These are phyloP conservation scores for Sporothrix variecibatus DNA, from an alignment of 2,329 filamentous ascomycete genomes.

Conservation along the genomic window DNA sequence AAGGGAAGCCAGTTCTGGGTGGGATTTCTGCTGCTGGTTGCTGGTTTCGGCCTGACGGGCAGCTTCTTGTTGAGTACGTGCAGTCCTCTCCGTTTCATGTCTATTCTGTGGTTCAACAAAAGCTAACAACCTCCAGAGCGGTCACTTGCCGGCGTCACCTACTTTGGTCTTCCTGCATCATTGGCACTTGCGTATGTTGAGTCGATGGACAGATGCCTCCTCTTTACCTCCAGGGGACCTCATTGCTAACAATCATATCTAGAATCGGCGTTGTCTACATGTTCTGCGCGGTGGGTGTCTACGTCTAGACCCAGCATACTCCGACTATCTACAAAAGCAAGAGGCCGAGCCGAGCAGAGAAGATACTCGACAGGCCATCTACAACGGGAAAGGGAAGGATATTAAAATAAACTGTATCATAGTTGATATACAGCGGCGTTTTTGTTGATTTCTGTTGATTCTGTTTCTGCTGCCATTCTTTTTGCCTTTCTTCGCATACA, in stretches of 20 bases:
- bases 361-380: background rate
- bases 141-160: conserved; percentile 71
- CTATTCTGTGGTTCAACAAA: background rate
- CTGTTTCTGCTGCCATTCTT: background rate
- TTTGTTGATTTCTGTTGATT: conserved; percentile 8
- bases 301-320: conserved; percentile 66
- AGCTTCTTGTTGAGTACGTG: conserved; percentile 80
- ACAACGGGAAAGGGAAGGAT: conserved; percentile 8
- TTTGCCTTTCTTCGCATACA: conserved; percentile 13
- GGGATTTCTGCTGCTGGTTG: conserved; percentile 72
- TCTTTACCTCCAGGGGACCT: background rate
- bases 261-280: conserved; percentile 96
- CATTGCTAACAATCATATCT: background rate
- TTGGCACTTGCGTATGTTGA: conserved; percentile 79
- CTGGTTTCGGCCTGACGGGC: conserved; percentile 72
- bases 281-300: conserved; percentile 98
- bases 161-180: conserved; percentile 84
- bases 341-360: background rate
- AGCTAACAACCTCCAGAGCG: conserved; percentile 62
- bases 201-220: background rate
- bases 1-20: conserved; percentile 85
- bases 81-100: background rate
- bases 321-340: background rate
- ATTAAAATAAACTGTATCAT: conserved; percentile 41
- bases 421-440: conserved; percentile 36